These are phyloP conservation scores for Selenicereus undatus DNA, from an alignment of 148 eudicot species.

Conservation along the genomic window DNA sequence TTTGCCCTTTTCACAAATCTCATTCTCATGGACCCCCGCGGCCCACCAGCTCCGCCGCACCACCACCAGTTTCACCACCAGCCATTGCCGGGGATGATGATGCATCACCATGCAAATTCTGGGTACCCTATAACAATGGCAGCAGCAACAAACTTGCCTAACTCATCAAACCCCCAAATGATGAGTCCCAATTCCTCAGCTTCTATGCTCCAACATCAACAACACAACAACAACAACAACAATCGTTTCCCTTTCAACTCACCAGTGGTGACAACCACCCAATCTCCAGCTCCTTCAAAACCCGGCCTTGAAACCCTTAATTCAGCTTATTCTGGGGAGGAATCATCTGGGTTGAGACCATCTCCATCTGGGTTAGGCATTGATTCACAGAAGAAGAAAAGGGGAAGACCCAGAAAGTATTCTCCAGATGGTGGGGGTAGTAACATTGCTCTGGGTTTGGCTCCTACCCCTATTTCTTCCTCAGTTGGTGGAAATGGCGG, in stretches of 20 bases:
- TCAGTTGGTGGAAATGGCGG: constrained; percentile 4
- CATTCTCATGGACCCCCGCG: constrained; percentile 8
- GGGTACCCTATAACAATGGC: constrained; percentile 19
- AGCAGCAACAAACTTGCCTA: constrained; percentile 21
- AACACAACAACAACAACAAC: background rate
- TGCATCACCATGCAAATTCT: constrained; percentile 10
- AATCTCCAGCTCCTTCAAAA: constrained; percentile 20
- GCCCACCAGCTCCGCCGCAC: constrained; percentile 21
- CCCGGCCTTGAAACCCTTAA: constrained; percentile 22
- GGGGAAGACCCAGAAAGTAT: constrained; percentile 94
- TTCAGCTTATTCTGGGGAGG: constrained; percentile 38
- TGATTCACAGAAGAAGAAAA: constrained; percentile 70
- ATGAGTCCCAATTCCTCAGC: constrained; percentile 29
- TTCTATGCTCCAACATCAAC: constrained; percentile 22
- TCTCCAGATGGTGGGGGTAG: constrained; percentile 53
- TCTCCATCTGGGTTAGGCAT: constrained; percentile 35
- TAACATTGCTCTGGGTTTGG: constrained; percentile 48
- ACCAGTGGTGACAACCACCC: constrained; percentile 11
- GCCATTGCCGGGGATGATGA: constrained; percentile 34
- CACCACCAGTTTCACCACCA: constrained; percentile 29
- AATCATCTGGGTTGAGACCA: constrained; percentile 22
- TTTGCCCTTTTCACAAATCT: background rate
- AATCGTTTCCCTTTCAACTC: constrained; percentile 45
- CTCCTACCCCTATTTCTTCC: constrained; percentile 30
- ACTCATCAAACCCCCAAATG: constrained; percentile 29